Base-by-base conservation (phyloP, 164 flowering plant species). In the Vitis labrusca region DNA sequence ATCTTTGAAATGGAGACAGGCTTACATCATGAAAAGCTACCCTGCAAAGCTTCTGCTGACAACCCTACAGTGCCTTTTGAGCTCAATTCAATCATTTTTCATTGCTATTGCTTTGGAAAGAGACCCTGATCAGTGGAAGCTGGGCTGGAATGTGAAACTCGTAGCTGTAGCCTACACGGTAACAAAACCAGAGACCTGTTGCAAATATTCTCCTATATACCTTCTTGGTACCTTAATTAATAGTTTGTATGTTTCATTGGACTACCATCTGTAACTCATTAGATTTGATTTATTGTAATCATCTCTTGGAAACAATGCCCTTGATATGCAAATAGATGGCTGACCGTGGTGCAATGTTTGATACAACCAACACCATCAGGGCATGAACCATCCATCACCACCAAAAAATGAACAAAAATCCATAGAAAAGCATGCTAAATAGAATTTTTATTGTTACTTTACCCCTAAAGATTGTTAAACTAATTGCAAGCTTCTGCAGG, bases 31-130 rank as follows among this genome's bases (percentile, higher is more conserved):
- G 74, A 86, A 80, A 72, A 66, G 64, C 53, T 88, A 84, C 64
- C 92, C 92, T 9, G 81, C 90, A 17, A 90, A 84, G 88, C 88
- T 88, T 50, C 77, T 79, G 5, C 72, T 78, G 61, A 85, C 88
- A 63, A 74, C 85, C 30, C 75, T 88, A 14, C 88, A 83, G 32
- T 83, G 89, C 77, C 55, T 85, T 23, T 64, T 81, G 2, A 88
- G 95, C 73, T n/a, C 90, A 49, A 50, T 90, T 56, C 92, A 90
- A 59, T 80, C 87, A 8, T 83, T 88, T 66, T 70, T 71, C 13
- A 60, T 88, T 57, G 92, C 91, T 56, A 62, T 88, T 69, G 79
- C 77, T 29, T 11, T 87, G 59, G 88, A 78, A 69, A 81, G 91
- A 77, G 80, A 84, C 48, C 77, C 79, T 64, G 1, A 61, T 15